Evolutionary conservation across 2,329 filamentous ascomycete genomes (phyloP), one percentile per base, ranked within the genome.

Genomic region (Polytolypa hystricis): DNA sequence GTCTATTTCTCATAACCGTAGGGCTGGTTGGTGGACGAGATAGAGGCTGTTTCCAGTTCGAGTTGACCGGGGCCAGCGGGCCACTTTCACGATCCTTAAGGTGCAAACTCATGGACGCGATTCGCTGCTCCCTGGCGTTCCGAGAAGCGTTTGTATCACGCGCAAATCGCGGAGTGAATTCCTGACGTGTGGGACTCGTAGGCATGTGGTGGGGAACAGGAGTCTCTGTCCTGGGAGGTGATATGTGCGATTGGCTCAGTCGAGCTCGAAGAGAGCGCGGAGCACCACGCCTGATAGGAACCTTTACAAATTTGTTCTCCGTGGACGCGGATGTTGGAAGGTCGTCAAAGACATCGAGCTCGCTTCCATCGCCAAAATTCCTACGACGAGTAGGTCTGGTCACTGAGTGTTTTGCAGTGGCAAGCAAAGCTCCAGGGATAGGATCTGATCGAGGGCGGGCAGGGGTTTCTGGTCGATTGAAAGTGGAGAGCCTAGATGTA

Each of bases 301-400:
- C 77, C 57, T 87, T 93, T 43, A 86, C 69, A 52, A 77, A 98
- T 49, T 77, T 82, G 43, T 78, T 85, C 60, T 98, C 91, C 10
- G 77, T 73, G 42, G 81, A 76, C 9, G 73, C 77, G 11, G 87
- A 95, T 0, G 87, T 96, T 1, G 89, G 89, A 38, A 98, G 66
- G 59, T 98, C 91, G 55, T 98, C 91, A 55, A 98, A 96, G 2
- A 74, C 78, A 48, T 96, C 89, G 21, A 98, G 70, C 59, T 98
- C 91, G 42, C 81, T 82, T 11, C 91, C 91, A 57, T 95, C 85
- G 9, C 91, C 91, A 62, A 93, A 98, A 50, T 84, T 77, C 30
- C 78, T 73, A 41, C 70, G 68, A 27, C 77, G 70, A 23, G 74
- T 70, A 3, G 85, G 85, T 55, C 79, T 82, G 44, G 74, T 87